Conservation (phyloP, 345 rosid species). For the Salix caprea region DNA sequence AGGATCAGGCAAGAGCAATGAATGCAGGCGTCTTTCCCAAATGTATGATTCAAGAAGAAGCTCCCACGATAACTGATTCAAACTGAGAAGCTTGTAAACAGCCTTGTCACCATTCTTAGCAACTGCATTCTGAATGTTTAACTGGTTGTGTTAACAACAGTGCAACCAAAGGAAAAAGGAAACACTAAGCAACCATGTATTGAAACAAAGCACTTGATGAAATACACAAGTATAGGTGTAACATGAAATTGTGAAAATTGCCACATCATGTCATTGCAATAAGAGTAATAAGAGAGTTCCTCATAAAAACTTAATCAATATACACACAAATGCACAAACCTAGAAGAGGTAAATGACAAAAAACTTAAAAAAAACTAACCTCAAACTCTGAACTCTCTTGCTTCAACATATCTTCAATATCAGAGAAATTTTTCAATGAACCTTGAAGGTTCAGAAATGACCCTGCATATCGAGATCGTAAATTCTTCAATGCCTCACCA, state of each 20-base stretch:
- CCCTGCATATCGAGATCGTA: conserved; percentile 40
- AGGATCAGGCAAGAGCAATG: conserved; percentile 50
- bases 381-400: conserved; percentile 52
- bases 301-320: background rate
- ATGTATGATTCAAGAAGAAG: conserved; percentile 66
- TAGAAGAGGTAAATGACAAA: background rate
- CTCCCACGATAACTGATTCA: conserved; percentile 72
- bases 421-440: conserved; percentile 43
- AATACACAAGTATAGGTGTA: background rate
- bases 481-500: conserved; percentile 44
- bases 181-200: background rate
- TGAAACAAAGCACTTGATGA: background rate
- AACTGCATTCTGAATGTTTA: conserved; percentile 33
- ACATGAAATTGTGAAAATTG: background rate
- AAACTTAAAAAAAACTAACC: conserved; percentile 42
- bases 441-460: conserved; percentile 43
- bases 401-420: conserved; percentile 61
- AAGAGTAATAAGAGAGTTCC: background rate
- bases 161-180: background rate
- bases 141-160: conserved; percentile 33
- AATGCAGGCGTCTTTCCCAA: conserved; percentile 75
- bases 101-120: conserved; percentile 43
- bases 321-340: background rate
- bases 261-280: background rate
- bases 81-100: conserved; percentile 45